Conservation (phyloP, 2,329 filamentous ascomycete species). For the Diaporthe sp. region DNA sequence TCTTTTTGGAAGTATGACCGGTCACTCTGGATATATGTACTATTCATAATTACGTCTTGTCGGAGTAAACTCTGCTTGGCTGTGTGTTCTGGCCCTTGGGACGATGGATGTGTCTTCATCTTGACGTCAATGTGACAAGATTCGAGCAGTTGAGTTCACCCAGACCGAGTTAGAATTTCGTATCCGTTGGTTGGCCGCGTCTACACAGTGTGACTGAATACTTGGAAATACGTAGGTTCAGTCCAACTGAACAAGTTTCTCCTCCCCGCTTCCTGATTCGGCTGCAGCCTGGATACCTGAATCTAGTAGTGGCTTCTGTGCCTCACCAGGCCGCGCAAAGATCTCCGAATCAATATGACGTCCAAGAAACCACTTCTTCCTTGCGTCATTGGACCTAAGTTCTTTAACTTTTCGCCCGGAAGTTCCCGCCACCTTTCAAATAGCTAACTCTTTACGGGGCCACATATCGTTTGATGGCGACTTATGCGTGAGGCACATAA, state of each 20-base stretch:
- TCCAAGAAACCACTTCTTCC: background rate
- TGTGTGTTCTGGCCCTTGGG: background rate
- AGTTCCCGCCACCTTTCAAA: background rate
- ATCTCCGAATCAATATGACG: background rate
- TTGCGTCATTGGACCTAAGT: background rate
- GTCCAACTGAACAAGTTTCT: background rate
- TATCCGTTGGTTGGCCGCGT: background rate
- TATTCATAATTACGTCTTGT: background rate
- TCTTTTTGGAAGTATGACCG: background rate
- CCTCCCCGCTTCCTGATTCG: background rate
- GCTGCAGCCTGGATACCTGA: background rate
- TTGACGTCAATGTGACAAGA: constrained; percentile 6
- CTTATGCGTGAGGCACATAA: background rate
- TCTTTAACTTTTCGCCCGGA: background rate
- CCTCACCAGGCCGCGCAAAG: background rate
- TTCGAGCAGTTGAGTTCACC: background rate
- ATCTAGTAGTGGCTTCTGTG: background rate
- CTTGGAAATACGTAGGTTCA: background rate
- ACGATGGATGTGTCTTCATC: background rate
- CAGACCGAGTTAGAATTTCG: background rate
- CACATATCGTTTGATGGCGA: background rate
- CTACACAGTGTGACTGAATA: background rate
- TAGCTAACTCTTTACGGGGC: background rate
- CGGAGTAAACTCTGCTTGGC: background rate
- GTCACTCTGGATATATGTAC: background rate